Evolutionary conservation across 73 alveolate genomes (phyloP).

Genomic region (Tetrahymena malaccensis): DNA sequence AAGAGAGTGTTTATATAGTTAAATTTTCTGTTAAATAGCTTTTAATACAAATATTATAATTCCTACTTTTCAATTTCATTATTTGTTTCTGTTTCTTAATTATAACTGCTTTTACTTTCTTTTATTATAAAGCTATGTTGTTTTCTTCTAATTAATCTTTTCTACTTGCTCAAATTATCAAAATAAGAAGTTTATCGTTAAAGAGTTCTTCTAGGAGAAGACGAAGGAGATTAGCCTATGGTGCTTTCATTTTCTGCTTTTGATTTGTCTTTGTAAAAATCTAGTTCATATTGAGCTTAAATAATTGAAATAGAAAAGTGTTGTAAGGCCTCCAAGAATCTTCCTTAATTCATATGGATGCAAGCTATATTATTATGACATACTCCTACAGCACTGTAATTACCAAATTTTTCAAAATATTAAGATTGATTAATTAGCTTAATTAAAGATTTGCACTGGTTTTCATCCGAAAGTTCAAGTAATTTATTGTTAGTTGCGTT

Average conservation of each 20-base stretch:
- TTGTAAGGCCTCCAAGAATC: neutral
- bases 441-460: neutral
- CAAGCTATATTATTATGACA: neutral
- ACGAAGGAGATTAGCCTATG: neutral
- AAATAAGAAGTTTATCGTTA: neutral
- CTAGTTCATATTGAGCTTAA: neutral
- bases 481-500: neutral
- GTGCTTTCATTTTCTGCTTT: neutral
- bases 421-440: neutral
- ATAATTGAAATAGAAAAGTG: neutral
- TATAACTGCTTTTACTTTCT: neutral
- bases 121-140: neutral
- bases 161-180: neutral
- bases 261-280: neutral
- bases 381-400: neutral
- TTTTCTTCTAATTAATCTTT: neutral
- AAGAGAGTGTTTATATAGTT: neutral
- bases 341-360: neutral
- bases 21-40: neutral
- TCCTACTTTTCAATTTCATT: neutral
- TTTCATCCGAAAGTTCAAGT: neutral
- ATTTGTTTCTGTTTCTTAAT: neutral
- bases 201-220: neutral
- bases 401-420: neutral
- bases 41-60: neutral